phyloP scores from a whole-genome alignment of 1,284 basidiomycete species.

The Fomitopsis palustris region DNA sequence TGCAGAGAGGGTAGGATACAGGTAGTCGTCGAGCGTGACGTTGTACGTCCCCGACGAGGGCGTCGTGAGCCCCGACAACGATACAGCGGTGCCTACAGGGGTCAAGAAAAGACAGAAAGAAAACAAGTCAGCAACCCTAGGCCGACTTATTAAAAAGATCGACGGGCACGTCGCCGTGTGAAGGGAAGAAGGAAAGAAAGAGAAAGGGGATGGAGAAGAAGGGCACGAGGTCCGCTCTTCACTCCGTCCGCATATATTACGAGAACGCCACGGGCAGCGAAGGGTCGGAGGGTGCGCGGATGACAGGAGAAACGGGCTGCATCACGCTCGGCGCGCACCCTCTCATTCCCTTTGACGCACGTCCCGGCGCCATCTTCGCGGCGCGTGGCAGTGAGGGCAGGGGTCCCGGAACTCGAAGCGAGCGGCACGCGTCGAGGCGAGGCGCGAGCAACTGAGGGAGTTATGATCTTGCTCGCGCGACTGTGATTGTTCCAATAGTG shows the following conservation, averaged over 20 bases:
- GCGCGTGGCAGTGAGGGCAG: background rate
- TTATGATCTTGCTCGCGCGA: background rate
- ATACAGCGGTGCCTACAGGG: constrained; percentile 50
- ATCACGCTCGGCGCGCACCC: background rate
- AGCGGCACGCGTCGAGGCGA: background rate
- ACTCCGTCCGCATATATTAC: background rate
- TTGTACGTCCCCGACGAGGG: constrained; percentile 52
- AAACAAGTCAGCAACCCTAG: background rate
- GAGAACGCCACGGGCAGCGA: background rate
- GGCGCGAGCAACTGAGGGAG: background rate
- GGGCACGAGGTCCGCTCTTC: background rate
- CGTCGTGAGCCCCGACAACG: constrained; percentile 53
- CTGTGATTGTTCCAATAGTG: background rate
- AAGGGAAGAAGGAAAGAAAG: background rate
- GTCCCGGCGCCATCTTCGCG: background rate
- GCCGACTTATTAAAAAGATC: background rate
- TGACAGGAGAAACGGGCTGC: background rate
- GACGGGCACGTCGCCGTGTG: background rate
- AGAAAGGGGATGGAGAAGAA: background rate
- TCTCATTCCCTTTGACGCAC: background rate
- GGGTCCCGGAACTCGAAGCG: background rate
- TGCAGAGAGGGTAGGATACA: constrained; percentile 40
- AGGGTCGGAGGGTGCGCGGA: background rate
- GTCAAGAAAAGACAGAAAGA: constrained; percentile 1
- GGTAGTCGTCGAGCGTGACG: constrained; percentile 52